phyloP scores from a whole-genome alignment of 2,329 filamentous ascomycete genomes.

The Chrysoporthe austroafricana region DNA sequence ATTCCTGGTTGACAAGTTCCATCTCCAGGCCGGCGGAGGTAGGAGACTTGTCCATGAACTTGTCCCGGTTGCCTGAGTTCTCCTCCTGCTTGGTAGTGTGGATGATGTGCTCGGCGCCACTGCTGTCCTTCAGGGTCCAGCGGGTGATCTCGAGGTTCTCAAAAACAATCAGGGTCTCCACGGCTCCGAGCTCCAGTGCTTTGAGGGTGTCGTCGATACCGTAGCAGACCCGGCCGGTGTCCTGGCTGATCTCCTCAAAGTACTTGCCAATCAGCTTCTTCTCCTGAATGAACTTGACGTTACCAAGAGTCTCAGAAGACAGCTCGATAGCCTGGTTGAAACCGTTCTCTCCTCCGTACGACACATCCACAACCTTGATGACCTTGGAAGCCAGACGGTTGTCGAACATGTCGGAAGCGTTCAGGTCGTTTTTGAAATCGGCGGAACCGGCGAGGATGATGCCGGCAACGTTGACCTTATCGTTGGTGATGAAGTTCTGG shows the following conservation, averaged over 20 bases:
- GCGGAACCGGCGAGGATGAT: conserved; percentile 95
- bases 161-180: conserved; percentile 93
- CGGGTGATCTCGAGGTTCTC: conserved; percentile 96
- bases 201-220: conserved; percentile 97
- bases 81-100: conserved; percentile 91
- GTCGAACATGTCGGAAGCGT: conserved; percentile 97
- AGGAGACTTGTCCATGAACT: conserved; percentile 87
- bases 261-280: conserved; percentile 99
- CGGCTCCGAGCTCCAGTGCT: conserved; percentile 92
- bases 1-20: conserved; percentile 84
- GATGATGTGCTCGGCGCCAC: conserved; percentile 72
- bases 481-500: conserved; percentile 97
- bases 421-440: conserved; percentile 99
- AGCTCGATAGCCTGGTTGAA: conserved; percentile 99
- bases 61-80: conserved; percentile 65
- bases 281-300: conserved; percentile 99
- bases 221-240: conserved; percentile 96
- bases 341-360: conserved; percentile 97
- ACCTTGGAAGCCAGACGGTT: conserved; percentile 89
- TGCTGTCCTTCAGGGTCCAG: conserved; percentile 83
- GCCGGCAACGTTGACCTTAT: conserved; percentile 97
- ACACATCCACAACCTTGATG: conserved; percentile 99
- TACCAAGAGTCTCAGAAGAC: conserved; percentile 91
- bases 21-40: conserved; percentile 83
- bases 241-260: conserved; percentile 98